A percentile compares a stretch with the other conserved stretches of the same genome.
phyloP scores from a whole-genome alignment of 1,139 yeast genomes.

The Eremothecium cymbalariae region DNA sequence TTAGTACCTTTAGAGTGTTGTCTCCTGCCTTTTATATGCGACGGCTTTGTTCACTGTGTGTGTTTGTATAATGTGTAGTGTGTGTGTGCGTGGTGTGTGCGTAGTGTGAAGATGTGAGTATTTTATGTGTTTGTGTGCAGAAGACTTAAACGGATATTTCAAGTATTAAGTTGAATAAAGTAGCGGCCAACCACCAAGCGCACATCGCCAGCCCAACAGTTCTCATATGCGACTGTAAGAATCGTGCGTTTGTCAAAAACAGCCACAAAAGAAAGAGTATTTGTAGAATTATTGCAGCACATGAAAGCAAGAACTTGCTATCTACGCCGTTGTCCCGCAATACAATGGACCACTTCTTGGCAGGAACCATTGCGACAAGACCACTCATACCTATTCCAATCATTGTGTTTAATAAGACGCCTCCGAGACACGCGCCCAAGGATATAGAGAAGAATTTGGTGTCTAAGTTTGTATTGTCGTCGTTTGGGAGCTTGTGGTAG shows the following conservation, averaged over 20 bases:
- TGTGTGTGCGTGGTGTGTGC: conserved; percentile 3
- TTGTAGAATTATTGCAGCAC: conserved; percentile 20
- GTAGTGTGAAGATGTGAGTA: not conserved
- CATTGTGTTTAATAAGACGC: conserved; percentile 31
- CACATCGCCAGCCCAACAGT: conserved; percentile 26
- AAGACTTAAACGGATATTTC: conserved; percentile 12
- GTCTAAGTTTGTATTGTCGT: conserved; percentile 18
- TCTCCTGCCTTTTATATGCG: not conserved
- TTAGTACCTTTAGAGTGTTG: conserved; percentile 1
- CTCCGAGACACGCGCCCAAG: conserved; percentile 31
- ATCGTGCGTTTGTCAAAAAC: conserved; percentile 4
- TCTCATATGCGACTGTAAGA: conserved; percentile 14
- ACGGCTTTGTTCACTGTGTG: too few species aligned
- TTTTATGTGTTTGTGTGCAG: conserved; percentile 6
- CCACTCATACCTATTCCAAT: conserved; percentile 32
- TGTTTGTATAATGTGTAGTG: conserved; percentile 1
- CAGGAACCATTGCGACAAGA: conserved; percentile 23
- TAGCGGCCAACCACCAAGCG: conserved; percentile 26
- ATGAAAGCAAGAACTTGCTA: conserved; percentile 23
- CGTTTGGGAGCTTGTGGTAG: conserved; percentile 24
- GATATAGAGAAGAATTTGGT: conserved; percentile 31
- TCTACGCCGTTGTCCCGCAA: conserved; percentile 17
- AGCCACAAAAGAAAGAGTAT: conserved; percentile 12
- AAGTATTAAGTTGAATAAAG: conserved; percentile 21
- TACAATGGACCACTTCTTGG: conserved; percentile 22